Evolutionary conservation across 768 basidiomycete species (phyloP).

Genomic region (Mycena albidolilacea): DNA sequence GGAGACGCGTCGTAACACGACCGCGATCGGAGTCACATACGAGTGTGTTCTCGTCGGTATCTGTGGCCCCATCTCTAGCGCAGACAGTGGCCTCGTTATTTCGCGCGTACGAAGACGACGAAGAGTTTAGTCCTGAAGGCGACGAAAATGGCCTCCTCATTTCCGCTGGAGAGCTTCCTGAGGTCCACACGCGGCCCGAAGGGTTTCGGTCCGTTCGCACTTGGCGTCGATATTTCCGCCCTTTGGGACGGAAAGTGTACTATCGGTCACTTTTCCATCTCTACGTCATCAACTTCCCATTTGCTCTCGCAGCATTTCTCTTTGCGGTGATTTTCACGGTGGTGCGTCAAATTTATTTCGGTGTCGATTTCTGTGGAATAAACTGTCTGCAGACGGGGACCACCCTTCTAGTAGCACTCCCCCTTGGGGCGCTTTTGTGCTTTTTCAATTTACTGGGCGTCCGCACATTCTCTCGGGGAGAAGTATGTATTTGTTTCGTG

Average conservation of each 20-base stretch:
- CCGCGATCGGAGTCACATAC: constrained; percentile 72
- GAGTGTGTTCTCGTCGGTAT: constrained; percentile 65
- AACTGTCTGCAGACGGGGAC: constrained; percentile 73
- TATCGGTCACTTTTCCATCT: constrained; percentile 79
- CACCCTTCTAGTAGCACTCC: constrained; percentile 83
- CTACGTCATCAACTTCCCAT: constrained; percentile 83
- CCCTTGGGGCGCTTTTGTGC: constrained; percentile 82
- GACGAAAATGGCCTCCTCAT: constrained; percentile 34
- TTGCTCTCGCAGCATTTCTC: constrained; percentile 82
- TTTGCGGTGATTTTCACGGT: constrained; percentile 87
- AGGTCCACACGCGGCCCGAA: constrained; percentile 19
- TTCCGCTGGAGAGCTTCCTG: constrained; percentile 33
- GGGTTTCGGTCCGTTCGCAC: constrained; percentile 52
- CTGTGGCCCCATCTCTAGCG: constrained; percentile 74
- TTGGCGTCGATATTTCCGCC: constrained; percentile 76
- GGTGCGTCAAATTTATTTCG: constrained; percentile 60
- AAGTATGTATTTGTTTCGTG: constrained; percentile 57
- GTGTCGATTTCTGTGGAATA: not conserved
- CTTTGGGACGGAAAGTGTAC: constrained; percentile 69
- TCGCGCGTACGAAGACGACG: constrained; percentile 61
- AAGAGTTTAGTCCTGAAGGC: constrained; percentile 39
- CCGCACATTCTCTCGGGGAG: constrained; percentile 77
- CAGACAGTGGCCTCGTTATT: constrained; percentile 83
- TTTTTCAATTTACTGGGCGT: constrained; percentile 86
- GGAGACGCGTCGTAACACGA: constrained; percentile 50